Conservation (phyloP, 306 rosid genomes). For the Sphenostylis stenocarpa region DNA sequence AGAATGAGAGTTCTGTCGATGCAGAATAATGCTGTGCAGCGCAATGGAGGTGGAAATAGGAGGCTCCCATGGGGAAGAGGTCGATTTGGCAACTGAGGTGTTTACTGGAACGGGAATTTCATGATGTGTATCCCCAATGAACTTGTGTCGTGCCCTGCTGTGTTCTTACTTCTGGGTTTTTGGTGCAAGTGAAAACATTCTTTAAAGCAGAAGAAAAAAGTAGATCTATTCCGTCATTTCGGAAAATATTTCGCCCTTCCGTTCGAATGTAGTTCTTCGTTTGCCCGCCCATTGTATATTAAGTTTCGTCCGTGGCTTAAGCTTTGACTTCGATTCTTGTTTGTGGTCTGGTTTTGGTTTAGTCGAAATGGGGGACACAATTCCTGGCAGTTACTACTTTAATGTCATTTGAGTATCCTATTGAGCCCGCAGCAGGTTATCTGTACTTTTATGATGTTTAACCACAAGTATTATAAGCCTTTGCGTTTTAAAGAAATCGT, state of each 20-base stretch:
- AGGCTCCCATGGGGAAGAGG: conserved; percentile 76
- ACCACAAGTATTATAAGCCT: background rate
- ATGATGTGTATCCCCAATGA: background rate
- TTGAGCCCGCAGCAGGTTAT: background rate
- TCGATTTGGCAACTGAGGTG: conserved; percentile 59
- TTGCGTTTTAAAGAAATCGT: background rate
- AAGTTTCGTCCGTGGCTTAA: background rate
- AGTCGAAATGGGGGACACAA: background rate
- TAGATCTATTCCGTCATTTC: background rate
- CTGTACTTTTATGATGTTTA: background rate
- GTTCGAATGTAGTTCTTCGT: background rate
- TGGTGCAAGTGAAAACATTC: conserved; percentile 16
- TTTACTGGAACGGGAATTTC: background rate
- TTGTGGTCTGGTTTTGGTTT: background rate
- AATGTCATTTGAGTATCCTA: background rate
- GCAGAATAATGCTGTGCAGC: conserved; percentile 49
- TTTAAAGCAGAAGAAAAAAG: conserved; percentile 10
- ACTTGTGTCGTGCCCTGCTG: conserved; percentile 12
- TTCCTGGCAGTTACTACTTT: background rate
- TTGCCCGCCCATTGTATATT: conserved; percentile 32
- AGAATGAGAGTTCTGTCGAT: conserved; percentile 63
- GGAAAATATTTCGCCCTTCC: background rate
- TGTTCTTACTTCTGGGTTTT: background rate
- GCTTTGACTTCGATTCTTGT: background rate
- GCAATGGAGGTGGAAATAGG: conserved; percentile 48